Conservation (phyloP, 305 asterid species). For the Fraxinus nigra region DNA sequence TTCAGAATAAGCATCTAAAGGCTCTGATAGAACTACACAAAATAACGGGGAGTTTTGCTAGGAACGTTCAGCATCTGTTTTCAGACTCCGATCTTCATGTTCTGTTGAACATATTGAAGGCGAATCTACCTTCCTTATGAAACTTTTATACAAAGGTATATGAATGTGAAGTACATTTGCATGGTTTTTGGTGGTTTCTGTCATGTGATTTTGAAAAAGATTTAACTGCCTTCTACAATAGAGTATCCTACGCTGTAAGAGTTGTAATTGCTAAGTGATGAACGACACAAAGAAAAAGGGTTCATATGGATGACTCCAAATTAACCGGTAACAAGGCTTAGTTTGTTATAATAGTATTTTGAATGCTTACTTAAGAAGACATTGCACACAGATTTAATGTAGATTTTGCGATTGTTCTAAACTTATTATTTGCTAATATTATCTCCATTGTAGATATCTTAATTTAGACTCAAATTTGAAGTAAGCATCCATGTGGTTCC, state of each 20-base stretch:
- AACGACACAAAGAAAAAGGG: not conserved
- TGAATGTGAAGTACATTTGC: conserved; percentile 1
- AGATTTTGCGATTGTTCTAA: not conserved
- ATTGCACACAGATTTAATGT: not conserved
- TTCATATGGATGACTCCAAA: not conserved
- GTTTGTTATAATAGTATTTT: not conserved
- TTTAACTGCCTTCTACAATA: not conserved
- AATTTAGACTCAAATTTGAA: not conserved
- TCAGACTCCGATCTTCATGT: conserved; percentile 75
- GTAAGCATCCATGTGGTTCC: not conserved
- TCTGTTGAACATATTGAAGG: conserved; percentile 74
- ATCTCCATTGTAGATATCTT: not conserved
- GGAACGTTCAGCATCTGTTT: conserved; percentile 86
- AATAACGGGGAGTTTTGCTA: conserved; percentile 82
- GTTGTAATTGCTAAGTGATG: not conserved
- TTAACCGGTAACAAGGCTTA: not conserved
- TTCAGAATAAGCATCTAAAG: conserved; percentile 84
- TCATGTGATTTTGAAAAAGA: not conserved
- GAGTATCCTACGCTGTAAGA: not conserved
- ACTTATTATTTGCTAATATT: not conserved
- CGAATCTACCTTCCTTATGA: conserved; percentile 84
- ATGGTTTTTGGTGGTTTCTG: not conserved
- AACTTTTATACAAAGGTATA: conserved; percentile 79
- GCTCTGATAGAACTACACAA: conserved; percentile 87
- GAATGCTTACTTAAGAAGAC: not conserved